Evolutionary conservation across 2,329 filamentous ascomycete genomes (phyloP).

Genomic region (Paecilomyces niveus): DNA sequence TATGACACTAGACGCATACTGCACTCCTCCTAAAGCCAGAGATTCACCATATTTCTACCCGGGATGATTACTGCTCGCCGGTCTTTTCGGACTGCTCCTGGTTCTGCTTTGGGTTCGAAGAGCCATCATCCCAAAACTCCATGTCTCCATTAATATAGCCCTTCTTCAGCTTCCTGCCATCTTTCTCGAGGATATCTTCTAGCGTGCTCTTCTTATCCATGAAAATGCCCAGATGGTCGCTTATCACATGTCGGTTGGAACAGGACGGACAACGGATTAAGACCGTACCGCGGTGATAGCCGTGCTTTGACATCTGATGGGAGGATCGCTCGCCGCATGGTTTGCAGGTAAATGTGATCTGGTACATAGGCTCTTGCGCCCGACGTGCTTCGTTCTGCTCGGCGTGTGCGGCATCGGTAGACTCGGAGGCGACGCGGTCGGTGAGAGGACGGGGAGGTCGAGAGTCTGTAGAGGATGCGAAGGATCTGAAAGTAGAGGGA

Average conservation of each 20-base stretch:
- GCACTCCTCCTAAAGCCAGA: neutral
- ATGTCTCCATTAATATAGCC: constrained; percentile 76
- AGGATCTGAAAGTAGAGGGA: constrained; percentile 16
- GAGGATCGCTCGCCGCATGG: constrained; percentile 74
- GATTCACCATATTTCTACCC: neutral
- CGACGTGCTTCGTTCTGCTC: constrained; percentile 30
- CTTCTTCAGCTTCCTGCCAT: constrained; percentile 66
- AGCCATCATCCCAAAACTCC: constrained; percentile 81
- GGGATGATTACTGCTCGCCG: constrained; percentile 6
- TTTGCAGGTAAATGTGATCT: constrained; percentile 87
- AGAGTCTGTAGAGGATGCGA: constrained; percentile 21
- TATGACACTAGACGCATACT: neutral
- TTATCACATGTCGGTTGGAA: constrained; percentile 82
- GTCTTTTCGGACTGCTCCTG: constrained; percentile 10
- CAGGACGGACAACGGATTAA: constrained; percentile 84
- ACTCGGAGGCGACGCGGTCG: constrained; percentile 17
- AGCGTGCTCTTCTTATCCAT: constrained; percentile 35
- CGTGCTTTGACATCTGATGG: constrained; percentile 86
- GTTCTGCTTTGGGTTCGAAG: constrained; percentile 24
- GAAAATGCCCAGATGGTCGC: constrained; percentile 70
- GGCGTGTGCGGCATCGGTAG: constrained; percentile 24
- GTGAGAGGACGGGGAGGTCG: constrained; percentile 25
- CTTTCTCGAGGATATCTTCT: constrained; percentile 34
- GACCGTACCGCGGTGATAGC: constrained; percentile 84
- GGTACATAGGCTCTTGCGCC: constrained; percentile 61